These are phyloP conservation scores for Pulveroboletus ravenelii DNA, from an alignment of 768 basidiomycete genomes.

Conservation along the genomic window DNA sequence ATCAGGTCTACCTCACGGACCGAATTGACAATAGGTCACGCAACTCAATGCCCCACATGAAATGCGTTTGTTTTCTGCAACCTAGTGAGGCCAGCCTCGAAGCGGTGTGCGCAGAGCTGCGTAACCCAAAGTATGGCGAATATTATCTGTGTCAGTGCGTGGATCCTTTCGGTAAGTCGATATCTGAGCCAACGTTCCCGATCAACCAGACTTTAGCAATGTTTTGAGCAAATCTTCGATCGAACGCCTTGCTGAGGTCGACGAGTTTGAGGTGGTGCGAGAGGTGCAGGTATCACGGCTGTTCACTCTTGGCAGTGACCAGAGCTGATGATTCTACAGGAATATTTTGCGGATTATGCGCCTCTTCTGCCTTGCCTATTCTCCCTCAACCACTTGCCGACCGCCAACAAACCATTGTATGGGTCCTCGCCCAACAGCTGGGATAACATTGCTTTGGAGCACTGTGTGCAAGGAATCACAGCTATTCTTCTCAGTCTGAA, in stretches of 20 bases:
- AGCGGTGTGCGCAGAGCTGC: constrained; percentile 77
- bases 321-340: constrained; percentile 43
- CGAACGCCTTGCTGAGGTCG: constrained; percentile 88
- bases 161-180: constrained; percentile 38
- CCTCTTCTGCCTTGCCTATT: constrained; percentile 84
- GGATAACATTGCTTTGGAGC: constrained; percentile 68
- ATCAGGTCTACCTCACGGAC: constrained; percentile 98
- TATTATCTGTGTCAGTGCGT: constrained; percentile 99
- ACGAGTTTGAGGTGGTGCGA: constrained; percentile 93
- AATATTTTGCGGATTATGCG: constrained; percentile 96
- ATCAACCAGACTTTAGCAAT: constrained; percentile 84
- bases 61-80: constrained; percentile 92
- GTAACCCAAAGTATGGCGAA: constrained; percentile 91
- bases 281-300: constrained; percentile 80
- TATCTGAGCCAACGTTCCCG: constrained; percentile 14
- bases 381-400: constrained; percentile 76
- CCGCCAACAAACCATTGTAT: constrained; percentile 59
- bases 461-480: constrained; percentile 74
- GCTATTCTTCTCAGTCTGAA: constrained; percentile 90
- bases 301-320: not conserved
- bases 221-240: constrained; percentile 85
- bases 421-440: constrained; percentile 69
- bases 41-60: constrained; percentile 93
- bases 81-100: constrained; percentile 78
- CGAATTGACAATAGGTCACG: constrained; percentile 91